These are phyloP conservation scores for Ascochyta pisi DNA, from an alignment of 2,329 filamentous ascomycete species.

Conservation along the genomic window DNA sequence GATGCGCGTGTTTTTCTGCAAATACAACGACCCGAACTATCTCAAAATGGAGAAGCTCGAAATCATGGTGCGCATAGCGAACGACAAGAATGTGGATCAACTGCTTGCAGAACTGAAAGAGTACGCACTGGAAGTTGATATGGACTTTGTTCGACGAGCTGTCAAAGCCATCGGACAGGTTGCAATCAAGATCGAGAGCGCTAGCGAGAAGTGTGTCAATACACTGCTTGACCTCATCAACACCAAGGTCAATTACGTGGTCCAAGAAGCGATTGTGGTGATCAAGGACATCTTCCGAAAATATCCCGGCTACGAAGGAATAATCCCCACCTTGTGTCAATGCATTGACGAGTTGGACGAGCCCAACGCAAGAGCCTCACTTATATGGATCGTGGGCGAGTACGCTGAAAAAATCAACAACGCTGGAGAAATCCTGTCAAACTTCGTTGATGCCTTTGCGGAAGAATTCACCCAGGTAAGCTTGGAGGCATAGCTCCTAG, in stretches of 20 bases:
- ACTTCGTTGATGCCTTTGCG: constrained; percentile 92
- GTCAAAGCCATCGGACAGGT: constrained; percentile 97
- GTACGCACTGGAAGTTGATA: constrained; percentile 96
- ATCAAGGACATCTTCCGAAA: constrained; percentile 99
- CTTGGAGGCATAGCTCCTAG: constrained; percentile 2
- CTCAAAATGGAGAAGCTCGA: constrained; percentile 97
- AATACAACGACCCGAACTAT: constrained; percentile 98
- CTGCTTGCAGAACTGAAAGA: constrained; percentile 93
- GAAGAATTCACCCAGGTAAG: constrained; percentile 93
- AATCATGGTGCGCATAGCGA: constrained; percentile 99
- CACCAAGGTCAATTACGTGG: constrained; percentile 98
- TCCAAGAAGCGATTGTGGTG: constrained; percentile 97
- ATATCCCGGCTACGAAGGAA: constrained; percentile 96
- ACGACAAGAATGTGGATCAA: constrained; percentile 95
- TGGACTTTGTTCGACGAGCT: constrained; percentile 95
- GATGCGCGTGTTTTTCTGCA: constrained; percentile 98
- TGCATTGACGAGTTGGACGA: constrained; percentile 98
- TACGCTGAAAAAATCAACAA: constrained; percentile 99
- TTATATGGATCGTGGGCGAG: constrained; percentile 99
- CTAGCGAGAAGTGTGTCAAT: constrained; percentile 94
- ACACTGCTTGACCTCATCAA: constrained; percentile 92
- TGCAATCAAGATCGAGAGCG: constrained; percentile 96
- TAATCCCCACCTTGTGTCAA: constrained; percentile 94
- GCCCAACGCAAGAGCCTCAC: constrained; percentile 83
- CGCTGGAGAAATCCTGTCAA: constrained; percentile 89